Percentiles rank a stretch among this genome's conserved stretches.
Evolutionary conservation across 2,329 filamentous ascomycete species (phyloP).

Genomic region (Botryotinia globosa): DNA sequence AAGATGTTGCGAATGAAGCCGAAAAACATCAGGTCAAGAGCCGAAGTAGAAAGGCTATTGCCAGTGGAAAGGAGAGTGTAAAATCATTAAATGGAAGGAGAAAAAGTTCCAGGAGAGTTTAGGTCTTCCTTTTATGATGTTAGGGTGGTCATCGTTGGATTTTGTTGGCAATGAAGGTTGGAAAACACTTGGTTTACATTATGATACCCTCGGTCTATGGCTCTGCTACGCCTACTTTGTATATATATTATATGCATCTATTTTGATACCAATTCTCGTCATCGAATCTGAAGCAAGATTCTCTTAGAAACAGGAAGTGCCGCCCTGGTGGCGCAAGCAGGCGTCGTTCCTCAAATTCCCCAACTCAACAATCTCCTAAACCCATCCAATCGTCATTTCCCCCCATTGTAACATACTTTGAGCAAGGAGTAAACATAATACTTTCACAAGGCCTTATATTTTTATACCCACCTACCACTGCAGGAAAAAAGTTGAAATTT

Average conservation of each 20-base stretch:
- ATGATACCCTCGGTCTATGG: neutral
- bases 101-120: conserved; percentile 29
- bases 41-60: conserved; percentile 38
- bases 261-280: neutral
- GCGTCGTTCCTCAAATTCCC: too few species aligned
- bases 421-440: too few species aligned
- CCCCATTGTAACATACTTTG: neutral
- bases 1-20: conserved; percentile 54
- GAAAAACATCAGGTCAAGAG: conserved; percentile 53
- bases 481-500: neutral
- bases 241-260: neutral
- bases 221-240: neutral
- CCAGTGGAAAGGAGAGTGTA: conserved; percentile 38
- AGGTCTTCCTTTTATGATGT: neutral
- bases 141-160: neutral
- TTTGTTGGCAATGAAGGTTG: neutral
- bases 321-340: neutral
- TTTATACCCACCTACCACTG: neutral
- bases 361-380: too few species aligned
- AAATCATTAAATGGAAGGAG: conserved; percentile 30
- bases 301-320: neutral
- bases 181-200: neutral
- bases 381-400: neutral
- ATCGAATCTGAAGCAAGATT: neutral
- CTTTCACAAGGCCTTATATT: neutral